phyloP scores from a whole-genome alignment of 2,329 filamentous ascomycete species.

The Dactylonectria macrodidyma region DNA sequence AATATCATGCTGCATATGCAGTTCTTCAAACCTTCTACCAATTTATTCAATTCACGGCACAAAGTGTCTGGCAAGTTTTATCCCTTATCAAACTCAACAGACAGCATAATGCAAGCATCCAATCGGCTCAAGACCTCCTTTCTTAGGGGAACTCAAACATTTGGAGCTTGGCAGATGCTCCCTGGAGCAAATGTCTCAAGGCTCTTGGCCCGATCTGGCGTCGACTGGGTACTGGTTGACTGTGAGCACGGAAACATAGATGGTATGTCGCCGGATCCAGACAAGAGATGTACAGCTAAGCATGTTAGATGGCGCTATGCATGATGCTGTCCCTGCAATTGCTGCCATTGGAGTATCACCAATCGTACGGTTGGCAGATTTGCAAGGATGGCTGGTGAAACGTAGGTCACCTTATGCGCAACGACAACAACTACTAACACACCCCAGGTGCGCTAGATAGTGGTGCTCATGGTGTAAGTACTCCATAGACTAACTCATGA shows the following conservation, averaged over 20 bases:
- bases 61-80: background rate
- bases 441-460: conserved; percentile 59
- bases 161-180: conserved; percentile 74
- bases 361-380: conserved; percentile 65
- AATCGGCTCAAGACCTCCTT: conserved; percentile 65
- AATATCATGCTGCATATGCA: no score
- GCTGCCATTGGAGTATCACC: conserved; percentile 58
- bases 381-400: conserved; percentile 60
- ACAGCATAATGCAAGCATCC: conserved; percentile 55
- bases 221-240: conserved; percentile 69
- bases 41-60: no score
- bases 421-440: background rate
- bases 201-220: conserved; percentile 69
- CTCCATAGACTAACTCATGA: background rate
- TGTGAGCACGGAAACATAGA: conserved; percentile 61
- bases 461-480: conserved; percentile 59
- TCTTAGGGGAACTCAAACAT: conserved; percentile 60
- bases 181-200: conserved; percentile 72
- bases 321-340: conserved; percentile 66
- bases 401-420: conserved; percentile 38
- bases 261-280: conserved; percentile 43
- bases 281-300: background rate
- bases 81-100: background rate
- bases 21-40: no score
- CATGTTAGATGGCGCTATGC: conserved; percentile 59